Percentiles rank a stretch among this genome's conserved stretches.
Evolutionary conservation across 306 rosid genomes (phyloP).

Genomic region (Fagus sylvatica): DNA sequence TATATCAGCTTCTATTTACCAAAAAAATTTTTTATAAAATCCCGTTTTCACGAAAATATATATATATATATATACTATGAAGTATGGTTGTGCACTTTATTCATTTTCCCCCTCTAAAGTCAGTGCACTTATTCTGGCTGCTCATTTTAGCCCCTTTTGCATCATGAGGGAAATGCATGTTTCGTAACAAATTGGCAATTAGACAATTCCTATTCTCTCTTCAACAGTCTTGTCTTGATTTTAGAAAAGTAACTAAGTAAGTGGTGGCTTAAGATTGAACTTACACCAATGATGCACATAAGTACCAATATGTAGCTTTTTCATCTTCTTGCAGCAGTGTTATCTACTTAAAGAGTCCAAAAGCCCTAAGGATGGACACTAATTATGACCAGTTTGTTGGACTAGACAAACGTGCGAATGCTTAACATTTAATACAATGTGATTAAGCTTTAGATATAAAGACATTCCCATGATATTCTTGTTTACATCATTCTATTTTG

Average conservation of each 20-base stretch:
- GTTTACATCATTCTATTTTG: slow-evolving; percentile 31
- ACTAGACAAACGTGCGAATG: slow-evolving; percentile 32
- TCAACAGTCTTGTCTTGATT: not conserved
- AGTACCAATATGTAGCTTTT: not conserved
- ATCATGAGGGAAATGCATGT: not conserved
- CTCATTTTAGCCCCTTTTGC: not conserved
- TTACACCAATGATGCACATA: not conserved
- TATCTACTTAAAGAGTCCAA: slow-evolving; percentile 6
- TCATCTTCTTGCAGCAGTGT: slow-evolving; percentile 14
- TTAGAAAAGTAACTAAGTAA: not conserved
- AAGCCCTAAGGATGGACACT: slow-evolving; percentile 17
- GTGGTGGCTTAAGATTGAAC: not conserved
- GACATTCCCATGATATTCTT: slow-evolving; percentile 10
- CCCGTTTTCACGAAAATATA: too few species aligned
- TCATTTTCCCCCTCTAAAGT: not conserved
- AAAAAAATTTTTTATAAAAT: too few species aligned
- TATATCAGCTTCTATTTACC: too few species aligned
- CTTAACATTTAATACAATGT: slow-evolving; percentile 30
- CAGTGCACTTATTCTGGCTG: not conserved
- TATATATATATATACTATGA: too few species aligned
- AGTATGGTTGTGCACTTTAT: not conserved
- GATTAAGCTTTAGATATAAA: slow-evolving; percentile 12
- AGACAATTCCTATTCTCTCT: not conserved
- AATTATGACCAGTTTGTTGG: slow-evolving; percentile 32
- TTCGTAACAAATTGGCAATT: not conserved